These are phyloP conservation scores for Verticillium albo-atrum DNA, from an alignment of 2,329 filamentous ascomycete species.

Conservation along the genomic window DNA sequence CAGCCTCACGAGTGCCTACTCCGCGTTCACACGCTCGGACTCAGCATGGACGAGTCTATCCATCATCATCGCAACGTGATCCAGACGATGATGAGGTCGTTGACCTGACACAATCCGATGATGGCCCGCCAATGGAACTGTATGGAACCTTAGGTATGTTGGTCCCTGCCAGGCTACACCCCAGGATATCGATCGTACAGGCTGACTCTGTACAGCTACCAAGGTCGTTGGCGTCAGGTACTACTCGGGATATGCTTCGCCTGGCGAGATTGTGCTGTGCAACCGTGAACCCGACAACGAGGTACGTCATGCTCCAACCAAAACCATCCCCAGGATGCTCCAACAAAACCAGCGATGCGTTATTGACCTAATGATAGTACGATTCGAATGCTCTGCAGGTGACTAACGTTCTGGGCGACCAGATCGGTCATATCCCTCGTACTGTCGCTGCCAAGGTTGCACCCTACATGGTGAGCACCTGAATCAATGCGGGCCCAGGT, in stretches of 20 bases:
- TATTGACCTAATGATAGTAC: conserved; percentile 34
- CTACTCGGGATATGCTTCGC: conserved; percentile 58
- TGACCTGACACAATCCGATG: conserved; percentile 39
- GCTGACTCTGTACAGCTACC: conserved; percentile 23
- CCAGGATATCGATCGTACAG: too few species aligned
- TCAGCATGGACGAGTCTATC: conserved; percentile 24
- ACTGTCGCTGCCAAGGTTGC: conserved; percentile 66
- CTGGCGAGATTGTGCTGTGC: conserved; percentile 59
- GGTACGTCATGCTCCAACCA: conserved; percentile 16
- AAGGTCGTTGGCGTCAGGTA: conserved; percentile 52
- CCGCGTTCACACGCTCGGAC: conserved; percentile 8
- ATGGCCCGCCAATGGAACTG: conserved; percentile 35
- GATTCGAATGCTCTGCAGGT: conserved; percentile 75
- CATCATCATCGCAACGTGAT: conserved; percentile 17
- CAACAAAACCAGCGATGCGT: background rate
- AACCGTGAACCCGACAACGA: conserved; percentile 63
- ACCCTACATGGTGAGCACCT: conserved; percentile 58
- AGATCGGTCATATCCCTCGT: conserved; percentile 76
- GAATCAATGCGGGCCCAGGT: background rate
- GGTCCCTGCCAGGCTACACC: too few species aligned
- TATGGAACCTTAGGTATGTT: conserved; percentile 41
- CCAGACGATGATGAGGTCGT: conserved; percentile 30
- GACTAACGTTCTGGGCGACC: conserved; percentile 67
- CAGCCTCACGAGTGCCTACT: background rate
- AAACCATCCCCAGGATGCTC: background rate